Evolutionary conservation across 2,329 filamentous ascomycete genomes (phyloP), one percentile per base, ranked within the genome.

Genomic region (Cladophialophora psammophila): DNA sequence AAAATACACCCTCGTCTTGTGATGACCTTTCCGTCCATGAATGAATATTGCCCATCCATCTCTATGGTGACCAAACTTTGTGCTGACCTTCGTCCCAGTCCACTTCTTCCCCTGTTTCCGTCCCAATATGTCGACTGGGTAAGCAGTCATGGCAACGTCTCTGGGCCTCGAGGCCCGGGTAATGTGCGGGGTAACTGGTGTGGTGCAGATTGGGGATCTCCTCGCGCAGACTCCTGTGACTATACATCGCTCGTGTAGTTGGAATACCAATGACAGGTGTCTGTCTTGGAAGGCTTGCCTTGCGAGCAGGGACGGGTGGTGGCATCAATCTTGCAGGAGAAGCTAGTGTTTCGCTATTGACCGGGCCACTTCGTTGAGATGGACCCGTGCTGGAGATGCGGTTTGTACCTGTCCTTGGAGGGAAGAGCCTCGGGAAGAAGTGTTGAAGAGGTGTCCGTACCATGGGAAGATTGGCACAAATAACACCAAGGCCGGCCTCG

Each of bases 391-490:
- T 66, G 36, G 65, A 57, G 34, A 64, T 57, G 26, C 56, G 68
- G 45, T 48, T 54, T 34, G 65, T 66, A 3, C 65, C 40, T 15
- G 57, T 53, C 50, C 65, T 61, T 5, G 63, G 57, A n/a, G 65
- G 65, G 31, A 70, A 70, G 9, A 71, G 40, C 12, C 26, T 64
- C 9, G 69, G 69, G 32, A 72, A 67, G 42, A 68, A 55, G 32
- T 61, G 66, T 32, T 72, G 70, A 32, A 79, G 72, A 0, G 75
- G 73, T n/a, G 73, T 72, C 48, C 76, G 74, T 56, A 76, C 74
- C 72, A 79, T 78, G 9, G 79, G 78, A 6, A 80, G 74, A 60
- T 77, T 80, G 15, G 79, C 76, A 62, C 78, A 79, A 36, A 78
- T 77, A n/a, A 80, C 75, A 13, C 72, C 77, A 13, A 74, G 71